phyloP scores from a whole-genome alignment of 129 eudicot species.

The Saussurea involucrata region DNA sequence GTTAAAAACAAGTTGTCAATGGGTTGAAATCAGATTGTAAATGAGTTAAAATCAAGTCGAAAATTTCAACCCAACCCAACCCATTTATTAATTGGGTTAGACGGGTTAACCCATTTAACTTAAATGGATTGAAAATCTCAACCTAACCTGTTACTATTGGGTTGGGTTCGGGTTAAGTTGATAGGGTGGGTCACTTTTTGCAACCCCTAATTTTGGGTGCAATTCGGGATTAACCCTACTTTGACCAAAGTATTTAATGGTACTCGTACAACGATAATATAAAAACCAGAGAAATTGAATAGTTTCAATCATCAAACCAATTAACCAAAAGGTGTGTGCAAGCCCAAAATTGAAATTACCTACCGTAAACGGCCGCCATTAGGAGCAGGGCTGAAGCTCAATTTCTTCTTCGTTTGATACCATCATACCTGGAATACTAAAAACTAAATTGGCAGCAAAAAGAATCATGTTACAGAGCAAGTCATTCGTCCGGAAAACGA shows the following conservation, averaged over 20 bases:
- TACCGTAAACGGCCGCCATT: constrained; percentile 30
- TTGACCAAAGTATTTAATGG: not conserved
- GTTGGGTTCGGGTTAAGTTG: no score
- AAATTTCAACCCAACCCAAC: no score
- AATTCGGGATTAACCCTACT: not conserved
- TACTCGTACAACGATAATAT: not conserved
- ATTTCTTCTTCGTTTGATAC: not conserved
- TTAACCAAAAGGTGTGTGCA: not conserved
- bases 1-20: no score
- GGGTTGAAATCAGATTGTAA: no score
- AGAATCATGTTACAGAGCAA: constrained; percentile 74
- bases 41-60: no score
- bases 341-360: not conserved
- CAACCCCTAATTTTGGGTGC: no score
- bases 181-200: no score
- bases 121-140: no score
- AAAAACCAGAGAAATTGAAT: not conserved
- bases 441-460: not conserved
- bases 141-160: no score
- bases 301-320: not conserved
- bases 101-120: no score
- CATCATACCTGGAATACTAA: not conserved
- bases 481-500: constrained; percentile 72
- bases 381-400: constrained; percentile 7
- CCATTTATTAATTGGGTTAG: no score